Base-by-base conservation (phyloP, 2,329 filamentous ascomycete species). In the Akanthomyces muscarius region DNA sequence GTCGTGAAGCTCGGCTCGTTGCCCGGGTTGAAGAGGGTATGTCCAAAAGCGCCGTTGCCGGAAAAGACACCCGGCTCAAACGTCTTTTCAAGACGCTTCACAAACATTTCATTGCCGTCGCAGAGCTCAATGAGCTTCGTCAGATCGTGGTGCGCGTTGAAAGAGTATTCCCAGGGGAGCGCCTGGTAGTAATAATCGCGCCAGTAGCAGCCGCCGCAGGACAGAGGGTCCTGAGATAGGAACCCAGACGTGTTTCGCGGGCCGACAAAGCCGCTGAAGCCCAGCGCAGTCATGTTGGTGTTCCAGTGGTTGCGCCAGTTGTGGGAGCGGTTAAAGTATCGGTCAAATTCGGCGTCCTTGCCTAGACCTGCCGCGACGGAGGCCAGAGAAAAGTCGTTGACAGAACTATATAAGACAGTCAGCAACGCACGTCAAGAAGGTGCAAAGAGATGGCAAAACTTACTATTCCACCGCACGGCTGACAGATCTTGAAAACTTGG, bases 291-390 rank as follows among this genome's bases (percentile, higher is more conserved):
- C 51, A 85, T 80, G 53, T 83, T 71, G 0, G 80, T 70, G 70
- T 90, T 87, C 87, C 87, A 91, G 66, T 90, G 87, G 69, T 89
- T 90, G 18, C 85, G 81, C 89, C 89, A 91, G 68, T 89, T 87
- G 11, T 81, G 78, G 0, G 86, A 88, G 10, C 88, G 82, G 52
- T 81, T 76, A 30, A 89, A 77, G 67, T 90, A 91, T 60, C 80
- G 86, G 3, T 74, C 65, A 4, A 83, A 82, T 48, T 87, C 84
- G 1, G 74, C 73, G 0, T 68, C 63, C 53, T 82, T 80, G 1
- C 78, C 80, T 2, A 89, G 73, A 0, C 86, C 87, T 1, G 69
- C 72, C 3, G 89, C 89, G 13, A 91, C 85, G 69, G 88, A 84
- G 64, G 85, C 83, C 3, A 91, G 75, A 0, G 79, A 81, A 67